These are phyloP conservation scores for Suillus sp. DNA, from an alignment of 768 basidiomycete genomes.

Conservation along the genomic window DNA sequence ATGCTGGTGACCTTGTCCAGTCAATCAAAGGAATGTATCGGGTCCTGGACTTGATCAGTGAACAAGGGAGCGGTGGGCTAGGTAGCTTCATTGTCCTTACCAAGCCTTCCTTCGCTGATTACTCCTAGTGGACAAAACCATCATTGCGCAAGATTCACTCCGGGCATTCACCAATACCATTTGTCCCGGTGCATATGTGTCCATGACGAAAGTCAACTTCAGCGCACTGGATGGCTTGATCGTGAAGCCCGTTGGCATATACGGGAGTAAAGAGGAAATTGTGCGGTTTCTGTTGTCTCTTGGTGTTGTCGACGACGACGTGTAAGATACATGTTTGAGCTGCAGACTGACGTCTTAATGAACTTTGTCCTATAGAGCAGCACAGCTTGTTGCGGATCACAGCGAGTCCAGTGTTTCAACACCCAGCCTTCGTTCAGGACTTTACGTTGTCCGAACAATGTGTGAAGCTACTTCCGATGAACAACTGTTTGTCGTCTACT, in stretches of 20 bases:
- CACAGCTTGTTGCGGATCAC: slow-evolving; percentile 10
- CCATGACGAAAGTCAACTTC: slow-evolving; percentile 60
- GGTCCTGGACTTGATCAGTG: slow-evolving; percentile 54
- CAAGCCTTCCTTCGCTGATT: neutral
- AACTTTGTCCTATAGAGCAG: slow-evolving; percentile 3
- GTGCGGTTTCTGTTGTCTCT: slow-evolving; percentile 44
- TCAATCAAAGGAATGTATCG: slow-evolving; percentile 50
- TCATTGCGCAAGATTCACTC: slow-evolving; percentile 56
- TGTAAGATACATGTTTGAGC: slow-evolving; percentile 36
- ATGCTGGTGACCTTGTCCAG: slow-evolving; percentile 25
- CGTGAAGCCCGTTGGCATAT: slow-evolving; percentile 56
- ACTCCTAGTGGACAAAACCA: slow-evolving; percentile 59
- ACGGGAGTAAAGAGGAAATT: slow-evolving; percentile 56
- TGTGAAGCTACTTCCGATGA: slow-evolving; percentile 15
- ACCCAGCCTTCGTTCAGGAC: slow-evolving; percentile 45
- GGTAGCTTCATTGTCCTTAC: slow-evolving; percentile 37
- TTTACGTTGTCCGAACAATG: slow-evolving; percentile 42
- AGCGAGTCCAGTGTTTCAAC: neutral
- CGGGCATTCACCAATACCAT: slow-evolving; percentile 50
- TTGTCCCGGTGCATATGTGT: slow-evolving; percentile 52
- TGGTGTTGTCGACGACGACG: slow-evolving; percentile 38
- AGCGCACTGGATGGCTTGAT: slow-evolving; percentile 45
- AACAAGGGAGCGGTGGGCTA: slow-evolving; percentile 51
- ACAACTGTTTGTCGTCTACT: slow-evolving; percentile 53
- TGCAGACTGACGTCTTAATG: slow-evolving; percentile 3